Evolutionary conservation across 208 protist species (phyloP).

Genomic region (Crithidia expoeki): DNA sequence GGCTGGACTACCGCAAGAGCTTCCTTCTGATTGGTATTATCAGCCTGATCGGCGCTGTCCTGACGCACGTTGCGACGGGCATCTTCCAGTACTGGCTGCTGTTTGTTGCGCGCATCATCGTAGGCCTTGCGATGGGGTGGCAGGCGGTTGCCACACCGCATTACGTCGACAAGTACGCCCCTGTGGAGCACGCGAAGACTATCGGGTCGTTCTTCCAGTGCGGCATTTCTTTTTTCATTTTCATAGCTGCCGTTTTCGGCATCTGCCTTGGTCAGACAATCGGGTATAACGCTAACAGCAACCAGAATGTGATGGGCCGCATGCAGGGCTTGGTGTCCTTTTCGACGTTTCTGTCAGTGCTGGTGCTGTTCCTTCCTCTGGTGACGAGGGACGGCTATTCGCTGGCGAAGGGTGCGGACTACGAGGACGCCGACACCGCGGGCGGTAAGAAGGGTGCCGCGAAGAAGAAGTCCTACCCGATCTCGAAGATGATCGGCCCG

Average conservation of each 20-base stretch:
- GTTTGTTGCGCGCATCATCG: conserved; percentile 33
- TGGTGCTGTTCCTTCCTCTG: conserved; percentile 42
- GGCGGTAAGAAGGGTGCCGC: background rate
- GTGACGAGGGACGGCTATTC: conserved; percentile 32
- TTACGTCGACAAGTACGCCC: conserved; percentile 40
- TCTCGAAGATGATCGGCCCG: conserved; percentile 36
- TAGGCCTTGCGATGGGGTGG: conserved; percentile 38
- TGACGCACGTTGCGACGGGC: conserved; percentile 38
- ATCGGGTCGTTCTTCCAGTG: conserved; percentile 62
- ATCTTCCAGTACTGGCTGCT: conserved; percentile 37
- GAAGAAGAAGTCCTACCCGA: conserved; percentile 25
- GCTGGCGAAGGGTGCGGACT: conserved; percentile 2
- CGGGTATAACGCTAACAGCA: conserved; percentile 20
- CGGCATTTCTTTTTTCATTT: conserved; percentile 49
- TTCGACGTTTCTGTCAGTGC: conserved; percentile 34
- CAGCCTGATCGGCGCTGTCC: conserved; percentile 7
- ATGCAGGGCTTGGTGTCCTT: conserved; percentile 52
- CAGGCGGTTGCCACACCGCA: conserved; percentile 25
- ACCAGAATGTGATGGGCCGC: conserved; percentile 39
- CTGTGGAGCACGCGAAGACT: conserved; percentile 2
- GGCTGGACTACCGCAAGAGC: conserved; percentile 23
- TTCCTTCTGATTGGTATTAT: conserved; percentile 38
- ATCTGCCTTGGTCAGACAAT: conserved; percentile 46
- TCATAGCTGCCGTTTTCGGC: conserved; percentile 54
- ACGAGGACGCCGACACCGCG: conserved; percentile 22